Evolutionary conservation across 2,329 filamentous ascomycete species (phyloP), one percentile per base, ranked within the genome.

Genomic region (Juglanconis sp.): DNA sequence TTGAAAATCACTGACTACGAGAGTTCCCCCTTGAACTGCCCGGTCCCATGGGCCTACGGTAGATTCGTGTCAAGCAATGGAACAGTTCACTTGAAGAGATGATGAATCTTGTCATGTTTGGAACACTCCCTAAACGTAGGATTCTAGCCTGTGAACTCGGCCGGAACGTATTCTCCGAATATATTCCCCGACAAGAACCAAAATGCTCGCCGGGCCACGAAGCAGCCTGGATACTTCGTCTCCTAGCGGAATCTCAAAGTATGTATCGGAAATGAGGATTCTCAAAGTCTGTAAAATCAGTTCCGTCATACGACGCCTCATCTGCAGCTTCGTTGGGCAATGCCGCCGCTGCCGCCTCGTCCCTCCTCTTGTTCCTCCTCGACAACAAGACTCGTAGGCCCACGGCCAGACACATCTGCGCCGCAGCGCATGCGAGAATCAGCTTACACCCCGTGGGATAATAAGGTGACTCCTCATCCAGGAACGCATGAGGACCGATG

Each of bases 391-490:
- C 60, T 31, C 76, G 66, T 64, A 78, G 51, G 15, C 53, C 56
- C 49, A 75, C 53, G n/a, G 73, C 72, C 15, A 77, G 63, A 15
- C 68, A 68, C n/a, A 79, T 68, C 62, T 79, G 77, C 8, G 69
- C 71, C 17, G 71, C 74, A 6, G 77, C 71, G 64, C 79, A 82
- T 24, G 74, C 75, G 3, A 85, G 67, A 15, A 80, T 79, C 7
- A 82, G 69, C 59, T 78, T 82, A 55, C 79, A 82, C 1, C 82
- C 83, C 0, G 81, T 83, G 35, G 72, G 70, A 35, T 85, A 85
- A 0, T 75, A 66, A 0, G 80, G 80, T 0, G 78, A 71, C 63
- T 82, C 80, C 0, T 66, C 55, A 0, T 71, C 72, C 3, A 81
- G 61, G 64, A 81, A 81, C 0, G 78, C 78, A 50, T 79, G 76